Evolutionary conservation across 495 filamentous ascomycete genomes (phyloP), one percentile per base, ranked within the genome.

Genomic region (Extremus antarcticus): DNA sequence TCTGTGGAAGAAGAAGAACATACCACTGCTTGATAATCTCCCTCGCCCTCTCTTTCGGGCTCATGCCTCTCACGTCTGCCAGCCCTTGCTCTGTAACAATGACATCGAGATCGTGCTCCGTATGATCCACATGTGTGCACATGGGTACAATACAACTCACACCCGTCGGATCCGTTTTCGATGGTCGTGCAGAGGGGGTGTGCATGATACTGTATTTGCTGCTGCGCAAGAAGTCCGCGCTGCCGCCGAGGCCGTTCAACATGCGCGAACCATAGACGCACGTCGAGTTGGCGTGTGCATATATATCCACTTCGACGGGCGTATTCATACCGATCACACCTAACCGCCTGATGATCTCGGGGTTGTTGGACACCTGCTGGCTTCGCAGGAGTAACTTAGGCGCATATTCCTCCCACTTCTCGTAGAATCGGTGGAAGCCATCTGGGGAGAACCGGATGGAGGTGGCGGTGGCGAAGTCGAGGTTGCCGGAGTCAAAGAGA

Each of bases 321-420:
- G 89, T 95, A 77, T 95, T 95, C 89, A 94, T 94, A 67, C 87
- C 89, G 66, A 95, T 94, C 60, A 88, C 82, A 54, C 88, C 89
- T 1, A 94, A 75, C 2, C 89, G 78, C 17, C 86, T 80, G 74
- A 95, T 94, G 75, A 95, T 94, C 72, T 94, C 89, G 58, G 89
- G 89, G n/a, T 82, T 84, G 80, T 95, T 95, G 64, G 85, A 89
- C 29, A 95, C 87, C 64, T 85, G 81, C 73, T 95, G 89, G 2
- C 85, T 83, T 49, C 89, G 87, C 35, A 94, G 82, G 47, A 95
- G 85, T 3, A 94, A 81, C 75, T 91, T 92, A 68, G 83, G 74
- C 13, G 83, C 71, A 73, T 95, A 95, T 25, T 72, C 62, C 53
- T 90, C 85, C 85, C 85, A 92, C 74, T 83, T 82, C 49, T 83